Conservation (phyloP, 495 filamentous ascomycete species). For the Hypoxylon rickii region DNA sequence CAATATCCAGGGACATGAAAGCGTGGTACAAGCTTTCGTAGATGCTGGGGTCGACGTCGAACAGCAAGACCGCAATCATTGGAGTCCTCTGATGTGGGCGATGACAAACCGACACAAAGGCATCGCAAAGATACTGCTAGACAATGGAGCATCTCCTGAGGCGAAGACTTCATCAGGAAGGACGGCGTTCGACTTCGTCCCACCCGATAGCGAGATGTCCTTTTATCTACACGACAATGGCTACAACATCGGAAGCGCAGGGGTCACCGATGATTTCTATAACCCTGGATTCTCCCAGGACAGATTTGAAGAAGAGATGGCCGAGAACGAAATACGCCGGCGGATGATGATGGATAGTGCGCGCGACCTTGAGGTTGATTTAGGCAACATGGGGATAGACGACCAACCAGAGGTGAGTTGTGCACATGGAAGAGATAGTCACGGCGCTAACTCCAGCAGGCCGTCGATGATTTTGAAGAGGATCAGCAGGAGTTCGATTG, state of each 20-base stretch:
- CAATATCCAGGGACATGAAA: conserved; percentile 76
- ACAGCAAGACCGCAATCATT: conserved; percentile 91
- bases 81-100: conserved; percentile 99
- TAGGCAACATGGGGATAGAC: conserved; percentile 94
- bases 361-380: conserved; percentile 93
- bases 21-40: conserved; percentile 82
- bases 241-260: conserved; percentile 83
- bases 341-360: conserved; percentile 99
- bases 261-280: conserved; percentile 96
- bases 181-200: conserved; percentile 95
- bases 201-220: conserved; percentile 93
- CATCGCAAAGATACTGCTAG: conserved; percentile 88
- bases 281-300: conserved; percentile 90
- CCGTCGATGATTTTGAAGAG: conserved; percentile 81
- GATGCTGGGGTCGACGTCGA: conserved; percentile 90
- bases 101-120: conserved; percentile 98
- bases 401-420: conserved; percentile 85
- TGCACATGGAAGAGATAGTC: not conserved
- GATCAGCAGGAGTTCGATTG: conserved; percentile 97
- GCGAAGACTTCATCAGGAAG: conserved; percentile 91
- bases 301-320: conserved; percentile 94
- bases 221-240: conserved; percentile 92
- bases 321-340: conserved; percentile 92
- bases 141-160: conserved; percentile 93
- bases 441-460: conserved; percentile 51